phyloP scores from a whole-genome alignment of 371 early-diverging fungal species.

The Syncephalastrum contaminatum region DNA sequence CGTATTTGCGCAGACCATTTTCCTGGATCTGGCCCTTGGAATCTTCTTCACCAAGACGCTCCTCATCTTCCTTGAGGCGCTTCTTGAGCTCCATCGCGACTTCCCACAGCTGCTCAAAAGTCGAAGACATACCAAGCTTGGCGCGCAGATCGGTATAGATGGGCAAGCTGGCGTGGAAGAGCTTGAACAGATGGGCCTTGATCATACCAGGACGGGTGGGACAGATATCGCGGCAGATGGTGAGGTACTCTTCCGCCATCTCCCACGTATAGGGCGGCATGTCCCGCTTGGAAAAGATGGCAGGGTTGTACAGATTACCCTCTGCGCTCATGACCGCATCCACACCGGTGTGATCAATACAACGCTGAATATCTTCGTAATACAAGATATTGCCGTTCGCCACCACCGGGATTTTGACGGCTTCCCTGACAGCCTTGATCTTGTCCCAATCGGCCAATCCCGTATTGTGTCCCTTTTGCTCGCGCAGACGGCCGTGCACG shows the following conservation, averaged over 20 bases:
- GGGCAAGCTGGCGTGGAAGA: slow-evolving; percentile 81
- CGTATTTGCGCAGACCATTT: slow-evolving; percentile 65
- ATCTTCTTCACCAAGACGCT: slow-evolving; percentile 30
- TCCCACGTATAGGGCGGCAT: slow-evolving; percentile 66
- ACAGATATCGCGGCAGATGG: slow-evolving; percentile 60
- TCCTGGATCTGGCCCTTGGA: slow-evolving; percentile 48
- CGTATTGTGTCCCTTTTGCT: slow-evolving; percentile 96
- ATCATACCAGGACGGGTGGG: slow-evolving; percentile 63
- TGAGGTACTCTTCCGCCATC: slow-evolving; percentile 85
- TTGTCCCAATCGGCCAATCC: slow-evolving; percentile 98
- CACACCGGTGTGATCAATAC: slow-evolving; percentile 87
- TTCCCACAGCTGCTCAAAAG: slow-evolving; percentile 60
- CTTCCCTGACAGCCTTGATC: slow-evolving; percentile 90
- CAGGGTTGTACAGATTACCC: slow-evolving; percentile 92
- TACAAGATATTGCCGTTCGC: slow-evolving; percentile 98
- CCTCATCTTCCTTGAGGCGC: slow-evolving; percentile 52
- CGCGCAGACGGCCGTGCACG: slow-evolving; percentile 96
- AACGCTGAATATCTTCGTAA: slow-evolving; percentile 83
- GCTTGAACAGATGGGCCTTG: slow-evolving; percentile 92
- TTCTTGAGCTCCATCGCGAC: slow-evolving; percentile 61
- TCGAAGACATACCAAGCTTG: slow-evolving; percentile 61
- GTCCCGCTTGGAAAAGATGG: slow-evolving; percentile 66
- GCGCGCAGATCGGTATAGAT: slow-evolving; percentile 81
- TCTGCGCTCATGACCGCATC: slow-evolving; percentile 98
- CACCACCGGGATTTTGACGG: slow-evolving; percentile 88